Conservation (phyloP, 1,284 basidiomycete genomes). For the Irpex sp. region DNA sequence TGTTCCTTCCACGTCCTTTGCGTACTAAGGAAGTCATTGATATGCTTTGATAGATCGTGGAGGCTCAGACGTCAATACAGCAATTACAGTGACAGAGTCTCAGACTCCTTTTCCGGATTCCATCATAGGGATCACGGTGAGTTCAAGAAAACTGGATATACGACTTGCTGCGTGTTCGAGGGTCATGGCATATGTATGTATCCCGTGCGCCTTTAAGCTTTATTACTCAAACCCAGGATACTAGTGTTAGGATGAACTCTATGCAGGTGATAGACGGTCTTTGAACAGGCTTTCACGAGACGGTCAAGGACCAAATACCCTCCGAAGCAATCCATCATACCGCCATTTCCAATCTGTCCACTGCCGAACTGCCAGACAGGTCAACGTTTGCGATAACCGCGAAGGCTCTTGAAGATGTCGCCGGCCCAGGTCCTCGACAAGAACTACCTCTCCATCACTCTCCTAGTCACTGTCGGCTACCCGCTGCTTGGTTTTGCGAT, state of each 20-base stretch:
- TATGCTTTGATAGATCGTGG: conserved; percentile 47
- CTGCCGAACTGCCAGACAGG: neutral
- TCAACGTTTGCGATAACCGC: neutral
- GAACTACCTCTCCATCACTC: conserved; percentile 64
- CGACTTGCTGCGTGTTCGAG: too few relatives aligned
- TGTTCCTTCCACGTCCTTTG: conserved; percentile 19
- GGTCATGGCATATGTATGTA: too few relatives aligned
- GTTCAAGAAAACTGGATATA: too few relatives aligned
- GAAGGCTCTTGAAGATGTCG: neutral
- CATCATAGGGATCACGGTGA: too few relatives aligned
- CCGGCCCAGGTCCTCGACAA: conserved; percentile 55
- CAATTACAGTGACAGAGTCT: too few relatives aligned
- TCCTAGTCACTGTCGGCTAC: conserved; percentile 64
- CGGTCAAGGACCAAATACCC: too few relatives aligned
- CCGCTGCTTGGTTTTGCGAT: conserved; percentile 67
- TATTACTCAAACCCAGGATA: too few relatives aligned
- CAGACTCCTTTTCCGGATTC: too few relatives aligned
- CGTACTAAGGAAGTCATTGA: conserved; percentile 7
- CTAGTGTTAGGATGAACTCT: too few relatives aligned
- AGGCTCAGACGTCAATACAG: conserved; percentile 22
- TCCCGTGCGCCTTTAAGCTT: too few relatives aligned
- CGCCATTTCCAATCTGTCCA: neutral
- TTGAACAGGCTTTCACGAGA: too few relatives aligned
- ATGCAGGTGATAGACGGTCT: too few relatives aligned
- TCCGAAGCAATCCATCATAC: neutral